Evolutionary conservation across 768 basidiomycete genomes (phyloP), one percentile per base, ranked within the genome.

Genomic region (Podaxis sp.): DNA sequence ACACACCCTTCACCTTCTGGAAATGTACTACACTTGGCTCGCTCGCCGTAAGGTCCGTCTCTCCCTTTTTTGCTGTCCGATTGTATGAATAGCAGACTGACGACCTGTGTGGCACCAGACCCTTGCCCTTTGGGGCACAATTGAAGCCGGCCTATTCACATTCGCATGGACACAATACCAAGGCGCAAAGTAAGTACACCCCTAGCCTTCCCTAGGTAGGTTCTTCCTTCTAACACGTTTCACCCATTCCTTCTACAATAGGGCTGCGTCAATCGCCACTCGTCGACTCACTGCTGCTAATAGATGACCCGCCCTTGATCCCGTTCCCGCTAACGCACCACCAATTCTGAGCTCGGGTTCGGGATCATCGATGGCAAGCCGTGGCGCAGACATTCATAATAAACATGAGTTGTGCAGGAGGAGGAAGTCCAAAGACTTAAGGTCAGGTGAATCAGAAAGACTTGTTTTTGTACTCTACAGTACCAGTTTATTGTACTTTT

Each of bases 71-170:
- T 33, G 33, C 33, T 24, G 3, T 33, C 33, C 38, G 59, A 11
- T 26, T 50, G 5, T 17, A 6, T 17, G 24, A 11, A 38, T 20
- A 33, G 15, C 38, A 12, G 28, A 13, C 38, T 53, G 48, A 26
- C 26, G 44, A 38, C 22, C 26, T 36, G 7, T n/a, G 15, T 30
- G 51, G 13, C 20, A 55, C 55, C 61, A 78, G 78, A 75, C 73
- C 38, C 68, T 79, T 56, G 64, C 73, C 24, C 56, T 78, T 41
- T 78, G 76, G 76, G 69, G 69, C 38, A 63, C 70, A 28, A 66
- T 77, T 48, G 73, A 79, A 68, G 70, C 77, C 13, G 46, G 70
- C 3, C 62, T 78, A 13, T 67, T 71, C 22, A 69, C 67, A 11
- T 66, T 71, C 37, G 71, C 74, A 22, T 76, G 70, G 66, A 65